Conservation (phyloP, 208 protist genomes). For the Trypanosoma congolense region DNA sequence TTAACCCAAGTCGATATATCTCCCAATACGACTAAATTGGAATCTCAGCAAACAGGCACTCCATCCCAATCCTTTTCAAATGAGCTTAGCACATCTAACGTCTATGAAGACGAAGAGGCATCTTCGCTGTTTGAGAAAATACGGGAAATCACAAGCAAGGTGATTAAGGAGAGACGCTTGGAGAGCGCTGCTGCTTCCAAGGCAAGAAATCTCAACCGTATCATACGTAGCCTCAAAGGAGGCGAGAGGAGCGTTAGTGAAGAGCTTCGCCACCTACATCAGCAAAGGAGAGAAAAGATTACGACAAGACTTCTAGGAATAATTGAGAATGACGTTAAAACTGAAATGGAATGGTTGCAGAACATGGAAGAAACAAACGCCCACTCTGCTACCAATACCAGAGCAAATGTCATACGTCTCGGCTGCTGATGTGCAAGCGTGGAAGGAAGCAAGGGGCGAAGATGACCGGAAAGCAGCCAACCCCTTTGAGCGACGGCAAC, state of each 20-base stretch:
- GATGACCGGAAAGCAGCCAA: slow-evolving; percentile 37
- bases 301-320: slow-evolving; percentile 49
- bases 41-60: not conserved
- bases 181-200: slow-evolving; percentile 20
- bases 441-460: slow-evolving; percentile 46
- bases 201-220: slow-evolving; percentile 13
- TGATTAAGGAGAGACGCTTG: slow-evolving; percentile 28
- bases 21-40: not conserved
- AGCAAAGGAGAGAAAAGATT: slow-evolving; percentile 40
- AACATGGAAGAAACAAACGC: slow-evolving; percentile 76
- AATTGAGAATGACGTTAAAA: slow-evolving; percentile 66
- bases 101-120: slow-evolving; percentile 63
- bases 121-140: slow-evolving; percentile 64
- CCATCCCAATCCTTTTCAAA: not conserved
- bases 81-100: slow-evolving; percentile 23
- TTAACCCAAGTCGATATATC: not conserved
- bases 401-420: slow-evolving; percentile 82
- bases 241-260: slow-evolving; percentile 17
- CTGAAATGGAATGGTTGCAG: slow-evolving; percentile 74
- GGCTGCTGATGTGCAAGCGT: slow-evolving; percentile 64
- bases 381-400: slow-evolving; percentile 80
- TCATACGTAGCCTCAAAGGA: slow-evolving; percentile 17
- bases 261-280: slow-evolving; percentile 34
- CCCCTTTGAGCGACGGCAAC: slow-evolving; percentile 36
- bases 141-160: slow-evolving; percentile 28